Evolutionary conservation across 2,329 filamentous ascomycete species (phyloP).

Genomic region (Aspergillus terreus): DNA sequence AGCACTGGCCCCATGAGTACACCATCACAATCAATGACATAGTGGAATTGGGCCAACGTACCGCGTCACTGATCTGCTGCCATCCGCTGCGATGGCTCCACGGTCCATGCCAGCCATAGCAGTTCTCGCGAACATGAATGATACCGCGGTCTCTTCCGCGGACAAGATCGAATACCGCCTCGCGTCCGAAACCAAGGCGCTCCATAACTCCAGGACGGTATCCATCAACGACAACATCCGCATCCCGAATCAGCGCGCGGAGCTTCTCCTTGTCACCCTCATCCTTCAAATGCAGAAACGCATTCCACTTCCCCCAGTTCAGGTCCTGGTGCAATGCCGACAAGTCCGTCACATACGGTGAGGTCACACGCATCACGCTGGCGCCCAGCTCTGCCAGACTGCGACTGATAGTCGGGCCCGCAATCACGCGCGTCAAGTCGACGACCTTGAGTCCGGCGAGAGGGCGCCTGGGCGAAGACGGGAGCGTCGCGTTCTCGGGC

Average conservation of each 20-base stretch:
- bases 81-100: constrained; percentile 65
- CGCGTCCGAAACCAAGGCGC: constrained; percentile 60
- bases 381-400: constrained; percentile 73
- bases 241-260: constrained; percentile 57
- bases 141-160: constrained; percentile 58
- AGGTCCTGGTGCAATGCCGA: constrained; percentile 71
- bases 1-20: constrained; percentile 15
- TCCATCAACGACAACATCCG: constrained; percentile 66
- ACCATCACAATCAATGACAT: background rate
- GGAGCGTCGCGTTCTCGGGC: background rate
- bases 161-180: constrained; percentile 52
- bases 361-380: constrained; percentile 69
- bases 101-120: constrained; percentile 63
- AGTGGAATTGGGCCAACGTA: constrained; percentile 23
- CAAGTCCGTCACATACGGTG: constrained; percentile 63
- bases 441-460: constrained; percentile 66
- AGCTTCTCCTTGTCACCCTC: constrained; percentile 53
- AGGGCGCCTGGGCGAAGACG: constrained; percentile 4
- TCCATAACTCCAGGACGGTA: constrained; percentile 66
- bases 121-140: constrained; percentile 70
- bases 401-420: constrained; percentile 68
- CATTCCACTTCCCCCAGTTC: constrained; percentile 67
- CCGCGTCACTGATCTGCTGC: constrained; percentile 70
- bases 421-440: constrained; percentile 72
- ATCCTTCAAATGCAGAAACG: constrained; percentile 62